These are phyloP conservation scores for Microsporum canis DNA, from an alignment of 2,329 filamentous ascomycete species.

Conservation along the genomic window DNA sequence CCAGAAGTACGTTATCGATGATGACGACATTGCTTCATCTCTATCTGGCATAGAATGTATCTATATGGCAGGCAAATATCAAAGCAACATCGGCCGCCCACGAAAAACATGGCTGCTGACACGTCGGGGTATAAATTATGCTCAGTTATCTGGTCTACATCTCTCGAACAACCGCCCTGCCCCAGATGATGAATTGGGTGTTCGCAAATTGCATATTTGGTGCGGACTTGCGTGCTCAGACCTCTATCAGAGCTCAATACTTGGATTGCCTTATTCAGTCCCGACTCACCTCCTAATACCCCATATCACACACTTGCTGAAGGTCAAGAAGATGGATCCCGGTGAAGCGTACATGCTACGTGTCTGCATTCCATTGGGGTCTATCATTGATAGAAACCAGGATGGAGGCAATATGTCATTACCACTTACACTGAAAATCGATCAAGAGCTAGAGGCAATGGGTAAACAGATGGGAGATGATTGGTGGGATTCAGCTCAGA, in stretches of 20 bases:
- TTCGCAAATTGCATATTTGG: conserved; percentile 31
- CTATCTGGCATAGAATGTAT: conserved; percentile 45
- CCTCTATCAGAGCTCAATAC: conserved; percentile 41
- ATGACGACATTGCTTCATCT: conserved; percentile 41
- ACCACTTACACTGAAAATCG: conserved; percentile 30
- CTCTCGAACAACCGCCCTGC: conserved; percentile 23
- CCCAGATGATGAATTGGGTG: conserved; percentile 19
- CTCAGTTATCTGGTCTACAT: conserved; percentile 42
- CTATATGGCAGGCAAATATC: conserved; percentile 41
- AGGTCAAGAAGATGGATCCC: conserved; percentile 10
- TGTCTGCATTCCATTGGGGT: conserved; percentile 27
- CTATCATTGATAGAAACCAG: conserved; percentile 35
- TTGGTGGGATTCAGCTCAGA: conserved; percentile 22
- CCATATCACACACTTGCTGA: conserved; percentile 20
- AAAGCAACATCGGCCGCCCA: conserved; percentile 45
- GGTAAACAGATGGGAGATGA: conserved; percentile 21
- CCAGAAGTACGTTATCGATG: conserved; percentile 38
- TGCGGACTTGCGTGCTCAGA: conserved; percentile 34
- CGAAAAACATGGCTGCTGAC: conserved; percentile 44
- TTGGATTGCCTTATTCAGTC: conserved; percentile 42
- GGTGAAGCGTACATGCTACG: conserved; percentile 23
- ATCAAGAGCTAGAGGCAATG: conserved; percentile 30
- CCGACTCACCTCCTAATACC: conserved; percentile 23
- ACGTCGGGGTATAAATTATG: conserved; percentile 42
- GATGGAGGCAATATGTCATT: conserved; percentile 27